Evolutionary conservation across 176 grass and related monocot species (phyloP).

Genomic region (Hyparrhenia diplandra): DNA sequence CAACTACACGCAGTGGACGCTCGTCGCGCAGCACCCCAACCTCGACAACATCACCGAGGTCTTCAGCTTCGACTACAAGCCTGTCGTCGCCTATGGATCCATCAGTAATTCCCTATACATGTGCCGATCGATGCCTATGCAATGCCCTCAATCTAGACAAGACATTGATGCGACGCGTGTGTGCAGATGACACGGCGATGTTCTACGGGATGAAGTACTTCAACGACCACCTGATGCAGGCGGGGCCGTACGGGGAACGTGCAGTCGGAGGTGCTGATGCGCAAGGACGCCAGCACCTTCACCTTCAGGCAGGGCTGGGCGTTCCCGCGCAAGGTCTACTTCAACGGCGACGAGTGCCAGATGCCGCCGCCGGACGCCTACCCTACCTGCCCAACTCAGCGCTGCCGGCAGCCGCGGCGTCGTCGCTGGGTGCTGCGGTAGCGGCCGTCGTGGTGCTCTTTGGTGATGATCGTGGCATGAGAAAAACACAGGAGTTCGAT

Average conservation of each 20-base stretch:
- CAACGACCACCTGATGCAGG: conserved; percentile 94
- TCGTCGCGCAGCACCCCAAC: conserved; percentile 87
- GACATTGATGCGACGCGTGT: neutral
- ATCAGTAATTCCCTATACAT: conserved; percentile 46
- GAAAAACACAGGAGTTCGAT: neutral
- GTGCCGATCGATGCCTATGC: neutral
- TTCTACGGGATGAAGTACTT: conserved; percentile 95
- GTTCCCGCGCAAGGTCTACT: conserved; percentile 95
- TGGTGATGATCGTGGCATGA: conserved; percentile 20
- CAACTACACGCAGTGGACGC: conserved; percentile 97
- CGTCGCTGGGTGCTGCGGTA: neutral
- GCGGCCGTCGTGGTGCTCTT: neutral
- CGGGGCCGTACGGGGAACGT: conserved; percentile 78
- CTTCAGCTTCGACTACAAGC: conserved; percentile 95
- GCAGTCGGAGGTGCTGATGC: conserved; percentile 83
- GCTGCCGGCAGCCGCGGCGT: neutral
- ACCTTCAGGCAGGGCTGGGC: conserved; percentile 91
- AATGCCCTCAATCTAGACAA: neutral
- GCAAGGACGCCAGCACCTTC: conserved; percentile 66
- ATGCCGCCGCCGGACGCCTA: conserved; percentile 75
- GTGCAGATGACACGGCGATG: conserved; percentile 84
- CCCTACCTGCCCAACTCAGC: conserved; percentile 65
- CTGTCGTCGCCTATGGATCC: conserved; percentile 56
- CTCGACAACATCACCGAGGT: conserved; percentile 90
- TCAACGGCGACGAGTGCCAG: conserved; percentile 90